These are phyloP conservation scores for Mycena capillaripes DNA, from an alignment of 768 basidiomycete species.

Conservation along the genomic window DNA sequence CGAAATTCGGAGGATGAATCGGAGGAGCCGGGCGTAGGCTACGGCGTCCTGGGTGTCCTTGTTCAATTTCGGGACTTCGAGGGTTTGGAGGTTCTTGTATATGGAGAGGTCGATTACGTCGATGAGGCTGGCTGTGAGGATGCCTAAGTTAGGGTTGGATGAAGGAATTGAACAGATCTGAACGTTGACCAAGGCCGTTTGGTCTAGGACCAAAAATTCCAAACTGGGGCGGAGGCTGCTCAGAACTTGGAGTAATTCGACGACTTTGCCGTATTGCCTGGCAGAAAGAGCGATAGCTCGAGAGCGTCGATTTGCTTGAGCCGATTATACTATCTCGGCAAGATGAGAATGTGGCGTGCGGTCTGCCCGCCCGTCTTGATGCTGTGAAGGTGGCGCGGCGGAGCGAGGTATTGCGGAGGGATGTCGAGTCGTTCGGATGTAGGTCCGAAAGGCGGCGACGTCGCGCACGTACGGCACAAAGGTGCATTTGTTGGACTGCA, in stretches of 20 bases:
- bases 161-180: not conserved
- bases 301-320: not conserved
- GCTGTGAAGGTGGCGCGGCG: slow-evolving; percentile 17
- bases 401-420: slow-evolving; percentile 2
- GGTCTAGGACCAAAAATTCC: not conserved
- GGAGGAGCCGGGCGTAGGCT: not conserved
- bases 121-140: not conserved
- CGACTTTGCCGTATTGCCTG: not conserved
- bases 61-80: not conserved
- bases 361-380: not conserved
- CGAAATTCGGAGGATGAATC: slow-evolving; percentile 11
- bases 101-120: not conserved
- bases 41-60: not conserved
- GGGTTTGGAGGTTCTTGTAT: not conserved
- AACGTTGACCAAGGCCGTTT: not conserved
- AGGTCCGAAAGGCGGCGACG: slow-evolving; percentile 14
- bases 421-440: not conserved
- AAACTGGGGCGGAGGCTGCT: not conserved
- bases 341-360: not conserved
- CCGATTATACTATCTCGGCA: not conserved
- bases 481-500: slow-evolving; percentile 17
- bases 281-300: not conserved
- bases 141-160: not conserved
- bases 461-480: slow-evolving; percentile 16
- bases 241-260: not conserved